Conservation (phyloP, 768 basidiomycete species). For the Psilocybe azurescens region DNA sequence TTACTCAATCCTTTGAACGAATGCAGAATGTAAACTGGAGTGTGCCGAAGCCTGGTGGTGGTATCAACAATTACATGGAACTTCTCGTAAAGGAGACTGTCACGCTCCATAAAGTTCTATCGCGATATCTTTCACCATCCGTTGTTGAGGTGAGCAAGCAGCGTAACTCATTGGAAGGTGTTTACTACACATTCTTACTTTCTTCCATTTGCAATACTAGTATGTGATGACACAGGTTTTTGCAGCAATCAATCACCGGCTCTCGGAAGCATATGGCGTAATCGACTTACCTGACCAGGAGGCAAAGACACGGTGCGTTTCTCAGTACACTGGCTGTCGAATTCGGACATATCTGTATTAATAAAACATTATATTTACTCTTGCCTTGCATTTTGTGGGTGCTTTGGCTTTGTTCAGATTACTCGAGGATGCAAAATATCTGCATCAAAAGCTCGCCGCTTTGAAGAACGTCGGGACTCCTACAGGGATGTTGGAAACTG, state of each 20-base stretch:
- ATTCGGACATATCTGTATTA: background rate
- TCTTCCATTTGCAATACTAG: constrained; percentile 41
- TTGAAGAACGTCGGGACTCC: constrained; percentile 77
- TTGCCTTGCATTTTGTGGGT: background rate
- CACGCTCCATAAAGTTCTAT: constrained; percentile 94
- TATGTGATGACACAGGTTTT: constrained; percentile 96
- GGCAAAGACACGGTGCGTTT: constrained; percentile 81
- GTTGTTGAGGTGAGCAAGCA: constrained; percentile 77
- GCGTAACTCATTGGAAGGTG: background rate
- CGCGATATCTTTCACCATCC: constrained; percentile 80
- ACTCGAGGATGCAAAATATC: constrained; percentile 76
- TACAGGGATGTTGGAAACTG: constrained; percentile 81
- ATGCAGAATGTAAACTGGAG: constrained; percentile 81
- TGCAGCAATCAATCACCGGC: constrained; percentile 87
- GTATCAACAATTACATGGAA: constrained; percentile 90
- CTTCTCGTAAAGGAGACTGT: constrained; percentile 93
- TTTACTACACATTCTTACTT: constrained; percentile 7
- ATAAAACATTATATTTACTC: background rate
- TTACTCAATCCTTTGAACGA: too few species aligned
- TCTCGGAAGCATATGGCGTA: constrained; percentile 84
- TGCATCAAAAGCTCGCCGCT: constrained; percentile 76
- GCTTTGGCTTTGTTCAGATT: constrained; percentile 53
- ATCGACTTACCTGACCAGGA: constrained; percentile 84
- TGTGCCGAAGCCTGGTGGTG: constrained; percentile 59
- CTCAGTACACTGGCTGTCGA: background rate